Evolutionary conservation across 2,329 filamentous ascomycete genomes (phyloP), one percentile per base, ranked within the genome.

Genomic region (Pseudocercospora cruenta): DNA sequence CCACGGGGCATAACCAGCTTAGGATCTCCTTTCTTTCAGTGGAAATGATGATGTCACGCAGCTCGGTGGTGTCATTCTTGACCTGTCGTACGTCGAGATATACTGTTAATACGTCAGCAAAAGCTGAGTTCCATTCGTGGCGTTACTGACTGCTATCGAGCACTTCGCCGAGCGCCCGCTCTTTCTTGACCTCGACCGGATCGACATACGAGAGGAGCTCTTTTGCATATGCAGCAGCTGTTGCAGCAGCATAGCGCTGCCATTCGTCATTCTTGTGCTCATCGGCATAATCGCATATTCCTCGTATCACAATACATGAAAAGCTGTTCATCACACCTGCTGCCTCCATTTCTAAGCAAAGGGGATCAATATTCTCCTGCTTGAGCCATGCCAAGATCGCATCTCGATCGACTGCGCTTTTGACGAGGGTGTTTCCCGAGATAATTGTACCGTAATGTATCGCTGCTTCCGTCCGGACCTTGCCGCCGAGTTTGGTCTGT

Each of bases 361-460:
- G 21, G 8, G 51, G 49, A 26, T 24, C 7, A 26, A 67, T 43
- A 7, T 61, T 55, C 8, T 62, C 58, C 12, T 24, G 39, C 1
- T 57, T 54, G 39, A 61, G 60, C 61, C 61, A 64, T 67, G 54
- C 62, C 71, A 65, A 70, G 65, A 82, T 70, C 0, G 24, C 14
- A 31, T 71, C 65, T 49, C 70, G 47, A 4, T 39, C 43, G 0
- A n/a, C n/a, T 0, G 14, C 78, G 12, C 77, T 78, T 51, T 80
- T 81, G 64, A 83, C 77, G 0, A 82, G 77, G 0, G 64, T 74
- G 58, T 83, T 77, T 14, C 76, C 79, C 0, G 79, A 82, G 3
- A 74, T 81, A 2, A 83, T 75, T 0, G 67, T 60, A 0, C 81
- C 81, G 31, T 82, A 70, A 55, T 80, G 78, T 0, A 82, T 64